Conservation (phyloP, 2,329 filamentous ascomycete genomes). For the Epichloe uncinata region DNA sequence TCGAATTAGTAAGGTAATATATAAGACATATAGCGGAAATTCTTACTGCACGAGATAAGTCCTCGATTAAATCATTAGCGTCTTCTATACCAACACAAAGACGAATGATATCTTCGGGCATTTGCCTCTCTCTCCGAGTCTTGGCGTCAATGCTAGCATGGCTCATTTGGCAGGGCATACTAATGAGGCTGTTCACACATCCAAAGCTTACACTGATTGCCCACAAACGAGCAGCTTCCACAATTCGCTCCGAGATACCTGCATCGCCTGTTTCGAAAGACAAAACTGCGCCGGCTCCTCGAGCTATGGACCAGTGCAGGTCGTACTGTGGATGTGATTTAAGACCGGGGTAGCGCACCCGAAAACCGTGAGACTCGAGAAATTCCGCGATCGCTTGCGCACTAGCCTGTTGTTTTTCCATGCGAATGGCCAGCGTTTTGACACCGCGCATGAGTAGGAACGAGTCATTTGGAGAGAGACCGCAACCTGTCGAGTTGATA, state of each 20-base stretch:
- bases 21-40: neutral
- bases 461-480: conserved; percentile 86
- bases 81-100: conserved; percentile 96
- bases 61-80: conserved; percentile 79
- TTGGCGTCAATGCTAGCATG: conserved; percentile 96
- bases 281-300: conserved; percentile 84
- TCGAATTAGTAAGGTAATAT: neutral
- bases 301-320: conserved; percentile 88
- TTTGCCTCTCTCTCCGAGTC: conserved; percentile 72
- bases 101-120: conserved; percentile 94
- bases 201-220: conserved; percentile 96
- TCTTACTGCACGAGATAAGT: conserved; percentile 80
- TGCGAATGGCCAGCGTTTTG: conserved; percentile 92
- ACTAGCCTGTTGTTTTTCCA: conserved; percentile 96
- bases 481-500: conserved; percentile 93
- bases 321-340: conserved; percentile 95
- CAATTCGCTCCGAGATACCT: conserved; percentile 74
- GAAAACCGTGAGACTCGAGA: conserved; percentile 82
- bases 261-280: conserved; percentile 93
- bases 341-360: conserved; percentile 85
- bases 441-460: conserved; percentile 91
- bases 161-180: conserved; percentile 99
- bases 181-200: conserved; percentile 96
- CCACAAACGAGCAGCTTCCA: conserved; percentile 84
- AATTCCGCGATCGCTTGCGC: conserved; percentile 86